Conservation (phyloP, 1,139 yeast genomes). For the Geotrichum restrictum region DNA sequence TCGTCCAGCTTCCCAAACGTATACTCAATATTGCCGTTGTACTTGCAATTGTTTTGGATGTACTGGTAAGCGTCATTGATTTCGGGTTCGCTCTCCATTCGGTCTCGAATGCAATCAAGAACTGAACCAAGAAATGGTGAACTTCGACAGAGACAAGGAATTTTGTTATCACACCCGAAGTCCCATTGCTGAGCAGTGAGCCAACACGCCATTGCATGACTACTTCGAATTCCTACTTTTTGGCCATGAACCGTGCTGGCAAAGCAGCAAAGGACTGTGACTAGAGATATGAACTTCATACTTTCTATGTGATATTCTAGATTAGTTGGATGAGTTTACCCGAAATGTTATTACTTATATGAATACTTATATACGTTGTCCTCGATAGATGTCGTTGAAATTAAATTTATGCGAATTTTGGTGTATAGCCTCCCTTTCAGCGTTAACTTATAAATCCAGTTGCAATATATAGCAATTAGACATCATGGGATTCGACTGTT, state of each 20-base stretch:
- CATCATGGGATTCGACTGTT: neutral
- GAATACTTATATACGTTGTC: neutral
- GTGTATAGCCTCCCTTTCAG: neutral
- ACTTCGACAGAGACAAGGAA: constrained; percentile 16
- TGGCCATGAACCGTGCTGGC: constrained; percentile 7
- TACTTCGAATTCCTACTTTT: constrained; percentile 20
- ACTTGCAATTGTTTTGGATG: constrained; percentile 18
- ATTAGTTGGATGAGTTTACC: neutral
- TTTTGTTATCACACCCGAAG: constrained; percentile 16
- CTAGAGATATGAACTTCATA: neutral
- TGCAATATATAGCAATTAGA: neutral
- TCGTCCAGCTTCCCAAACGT: constrained; percentile 20
- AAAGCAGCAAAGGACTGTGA: neutral
- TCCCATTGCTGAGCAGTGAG: constrained; percentile 14
- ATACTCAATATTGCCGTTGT: constrained; percentile 13
- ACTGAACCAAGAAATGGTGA: constrained; percentile 18
- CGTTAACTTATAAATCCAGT: neutral
- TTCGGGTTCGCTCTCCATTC: constrained; percentile 3
- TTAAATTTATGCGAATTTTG: neutral
- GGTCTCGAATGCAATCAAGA: constrained; percentile 17
- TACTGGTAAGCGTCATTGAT: constrained; percentile 18
- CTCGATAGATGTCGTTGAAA: neutral
- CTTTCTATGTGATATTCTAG: neutral
- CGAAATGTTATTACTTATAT: neutral
- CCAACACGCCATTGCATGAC: constrained; percentile 21